Conservation (phyloP, 1,284 basidiomycete genomes). For the Xerocomus nothofagi region DNA sequence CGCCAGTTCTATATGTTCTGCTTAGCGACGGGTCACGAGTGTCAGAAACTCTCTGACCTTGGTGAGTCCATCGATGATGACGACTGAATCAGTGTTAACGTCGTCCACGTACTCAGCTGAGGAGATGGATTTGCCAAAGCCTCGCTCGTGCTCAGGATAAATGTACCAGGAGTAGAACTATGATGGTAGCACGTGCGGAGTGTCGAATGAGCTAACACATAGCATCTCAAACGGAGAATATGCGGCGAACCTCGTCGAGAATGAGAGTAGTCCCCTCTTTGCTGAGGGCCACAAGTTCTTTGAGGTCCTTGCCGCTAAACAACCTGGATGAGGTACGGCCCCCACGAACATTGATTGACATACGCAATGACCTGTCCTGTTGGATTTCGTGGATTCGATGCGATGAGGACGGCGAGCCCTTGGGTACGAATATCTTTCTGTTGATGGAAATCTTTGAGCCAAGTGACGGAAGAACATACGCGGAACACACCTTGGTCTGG, state of each 20-base stretch:
- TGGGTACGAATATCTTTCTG: constrained; percentile 77
- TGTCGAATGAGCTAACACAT: not conserved
- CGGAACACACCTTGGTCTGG: constrained; percentile 54
- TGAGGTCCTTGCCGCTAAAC: constrained; percentile 73
- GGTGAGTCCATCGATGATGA: constrained; percentile 91
- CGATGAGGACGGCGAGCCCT: constrained; percentile 83
- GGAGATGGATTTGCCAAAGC: constrained; percentile 78
- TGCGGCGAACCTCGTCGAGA: constrained; percentile 72
- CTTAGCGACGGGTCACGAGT: not conserved
- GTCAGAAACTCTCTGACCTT: constrained; percentile 53
- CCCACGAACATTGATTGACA: constrained; percentile 21
- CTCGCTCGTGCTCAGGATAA: constrained; percentile 76
- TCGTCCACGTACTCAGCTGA: constrained; percentile 85
- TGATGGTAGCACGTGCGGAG: not conserved
- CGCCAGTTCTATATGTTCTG: constrained; percentile 68
- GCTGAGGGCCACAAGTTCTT: constrained; percentile 73
- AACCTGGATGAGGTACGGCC: constrained; percentile 3
- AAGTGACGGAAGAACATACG: not conserved
- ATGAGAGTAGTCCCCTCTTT: constrained; percentile 79
- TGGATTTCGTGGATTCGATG: constrained; percentile 90
- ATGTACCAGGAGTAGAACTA: constrained; percentile 93
- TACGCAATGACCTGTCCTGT: constrained; percentile 76
- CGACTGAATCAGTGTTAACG: constrained; percentile 77
- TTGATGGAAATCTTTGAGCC: constrained; percentile 8
- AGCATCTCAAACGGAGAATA: not conserved